phyloP scores from a whole-genome alignment of 2,329 filamentous ascomycete species.

The Ophiostoma montium region DNA sequence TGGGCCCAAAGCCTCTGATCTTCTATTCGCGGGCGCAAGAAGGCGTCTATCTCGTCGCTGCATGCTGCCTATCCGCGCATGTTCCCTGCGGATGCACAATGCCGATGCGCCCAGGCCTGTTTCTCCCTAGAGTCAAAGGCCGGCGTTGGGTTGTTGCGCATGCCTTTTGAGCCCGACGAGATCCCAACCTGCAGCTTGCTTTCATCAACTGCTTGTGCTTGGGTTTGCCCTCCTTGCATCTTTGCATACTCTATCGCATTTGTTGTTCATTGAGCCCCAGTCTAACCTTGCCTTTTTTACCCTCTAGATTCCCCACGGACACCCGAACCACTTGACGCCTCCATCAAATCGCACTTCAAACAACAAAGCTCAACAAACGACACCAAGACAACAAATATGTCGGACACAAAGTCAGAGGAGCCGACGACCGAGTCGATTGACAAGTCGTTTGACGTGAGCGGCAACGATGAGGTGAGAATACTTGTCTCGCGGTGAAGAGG shows the following conservation, averaged over 20 bases:
- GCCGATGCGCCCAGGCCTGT: not conserved
- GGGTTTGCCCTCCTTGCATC: no score
- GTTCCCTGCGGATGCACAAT: no score
- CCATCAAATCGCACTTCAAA: no score
- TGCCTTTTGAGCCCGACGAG: no score
- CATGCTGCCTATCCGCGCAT: not conserved
- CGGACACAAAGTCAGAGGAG: slow-evolving; percentile 19
- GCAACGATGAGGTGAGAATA: slow-evolving; percentile 32
- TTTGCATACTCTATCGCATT: no score
- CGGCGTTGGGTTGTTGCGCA: not conserved
- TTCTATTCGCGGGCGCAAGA: no score
- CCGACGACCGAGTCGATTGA: slow-evolving; percentile 18
- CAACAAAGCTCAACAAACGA: not conserved
- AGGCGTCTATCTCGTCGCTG: not conserved
- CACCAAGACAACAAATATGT: slow-evolving; percentile 13
- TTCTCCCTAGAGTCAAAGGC: not conserved
- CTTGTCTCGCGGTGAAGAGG: slow-evolving; percentile 10
- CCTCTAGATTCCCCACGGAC: no score
- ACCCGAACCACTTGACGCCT: not conserved
- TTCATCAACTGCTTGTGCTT: no score
- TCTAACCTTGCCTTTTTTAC: no score
- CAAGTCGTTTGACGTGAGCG: slow-evolving; percentile 27
- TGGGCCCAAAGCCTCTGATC: no score
- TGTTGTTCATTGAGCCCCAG: no score
- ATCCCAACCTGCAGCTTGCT: no score